Conservation (phyloP, 768 basidiomycete species). For the Hemileccinum impolitum region DNA sequence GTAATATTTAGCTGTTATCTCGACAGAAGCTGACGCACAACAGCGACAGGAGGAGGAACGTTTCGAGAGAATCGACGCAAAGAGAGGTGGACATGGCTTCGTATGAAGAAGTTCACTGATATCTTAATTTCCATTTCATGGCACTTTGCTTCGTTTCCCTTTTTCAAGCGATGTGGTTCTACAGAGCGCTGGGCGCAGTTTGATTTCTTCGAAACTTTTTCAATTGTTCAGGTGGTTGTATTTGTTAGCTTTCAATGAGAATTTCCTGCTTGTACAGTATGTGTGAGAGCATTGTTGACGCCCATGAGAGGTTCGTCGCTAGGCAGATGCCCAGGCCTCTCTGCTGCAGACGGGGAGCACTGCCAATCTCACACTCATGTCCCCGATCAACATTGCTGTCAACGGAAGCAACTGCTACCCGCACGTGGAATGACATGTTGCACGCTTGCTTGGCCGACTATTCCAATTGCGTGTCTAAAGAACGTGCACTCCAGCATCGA, state of each 20-base stretch:
- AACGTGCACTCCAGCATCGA: too few species aligned
- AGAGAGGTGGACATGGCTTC: conserved; percentile 83
- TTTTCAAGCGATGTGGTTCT: neutral
- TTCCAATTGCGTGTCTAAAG: too few species aligned
- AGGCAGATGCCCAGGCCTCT: too few species aligned
- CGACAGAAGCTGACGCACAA: conserved; percentile 6
- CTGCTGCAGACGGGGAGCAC: too few species aligned
- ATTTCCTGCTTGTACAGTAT: neutral
- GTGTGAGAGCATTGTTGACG: neutral
- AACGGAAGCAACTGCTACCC: too few species aligned
- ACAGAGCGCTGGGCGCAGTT: conserved; percentile 2
- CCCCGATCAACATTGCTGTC: too few species aligned
- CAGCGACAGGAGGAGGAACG: conserved; percentile 79
- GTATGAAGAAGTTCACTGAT: conserved; percentile 46
- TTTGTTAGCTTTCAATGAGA: neutral
- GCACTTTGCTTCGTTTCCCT: neutral
- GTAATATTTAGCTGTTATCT: neutral
- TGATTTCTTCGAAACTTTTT: neutral
- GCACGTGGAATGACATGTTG: too few species aligned
- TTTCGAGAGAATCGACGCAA: conserved; percentile 86
- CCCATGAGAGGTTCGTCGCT: too few species aligned
- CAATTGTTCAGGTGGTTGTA: conserved; percentile 1
- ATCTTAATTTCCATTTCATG: too few species aligned
- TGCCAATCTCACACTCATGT: too few species aligned
- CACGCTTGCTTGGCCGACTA: too few species aligned